Conservation (phyloP, 2,329 filamentous ascomycete genomes). For the Aspergillus proliferans region DNA sequence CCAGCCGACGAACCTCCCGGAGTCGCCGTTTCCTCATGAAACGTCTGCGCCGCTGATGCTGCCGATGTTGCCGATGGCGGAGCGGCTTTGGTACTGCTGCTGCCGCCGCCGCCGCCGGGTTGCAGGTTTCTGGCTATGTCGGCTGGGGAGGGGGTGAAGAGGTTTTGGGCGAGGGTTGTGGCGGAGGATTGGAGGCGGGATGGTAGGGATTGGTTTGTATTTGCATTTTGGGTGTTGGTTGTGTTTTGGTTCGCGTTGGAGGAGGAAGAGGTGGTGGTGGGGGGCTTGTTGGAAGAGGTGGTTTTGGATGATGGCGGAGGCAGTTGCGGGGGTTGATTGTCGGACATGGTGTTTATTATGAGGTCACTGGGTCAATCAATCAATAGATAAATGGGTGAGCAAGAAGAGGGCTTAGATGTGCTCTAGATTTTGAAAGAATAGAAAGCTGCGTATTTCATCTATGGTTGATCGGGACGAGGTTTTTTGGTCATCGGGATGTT, state of each 20-base stretch:
- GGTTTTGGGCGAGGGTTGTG: conserved; percentile 26
- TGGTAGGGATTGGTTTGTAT: conserved; percentile 19
- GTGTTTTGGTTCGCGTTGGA: conserved; percentile 4
- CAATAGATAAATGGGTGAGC: too few species aligned
- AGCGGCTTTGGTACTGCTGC: conserved; percentile 5
- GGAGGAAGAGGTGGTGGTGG: conserved; percentile 4
- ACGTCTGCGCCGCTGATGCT: conserved; percentile 12
- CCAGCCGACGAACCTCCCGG: conserved; percentile 6
- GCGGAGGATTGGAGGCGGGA: conserved; percentile 30
- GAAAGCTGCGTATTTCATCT: too few species aligned
- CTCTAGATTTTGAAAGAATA: too few species aligned
- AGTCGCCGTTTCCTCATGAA: conserved; percentile 7
- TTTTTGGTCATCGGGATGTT: too few species aligned
- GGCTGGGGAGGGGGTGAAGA: conserved; percentile 17
- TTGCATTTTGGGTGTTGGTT: conserved; percentile 2
- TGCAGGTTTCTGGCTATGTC: conserved; percentile 17
- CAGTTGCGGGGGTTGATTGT: not conserved
- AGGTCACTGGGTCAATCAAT: too few species aligned
- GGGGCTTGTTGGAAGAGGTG: conserved; percentile 11
- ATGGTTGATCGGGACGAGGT: too few species aligned
- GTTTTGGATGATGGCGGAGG: not conserved
- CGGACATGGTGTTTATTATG: not conserved
- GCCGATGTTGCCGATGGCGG: conserved; percentile 9
- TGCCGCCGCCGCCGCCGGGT: conserved; percentile 14
- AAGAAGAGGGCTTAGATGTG: too few species aligned